Percentiles rank a stretch among this genome's conserved stretches.
Conservation (phyloP, 2,329 filamentous ascomycete genomes). For the Tolypocladium guangdongense region DNA sequence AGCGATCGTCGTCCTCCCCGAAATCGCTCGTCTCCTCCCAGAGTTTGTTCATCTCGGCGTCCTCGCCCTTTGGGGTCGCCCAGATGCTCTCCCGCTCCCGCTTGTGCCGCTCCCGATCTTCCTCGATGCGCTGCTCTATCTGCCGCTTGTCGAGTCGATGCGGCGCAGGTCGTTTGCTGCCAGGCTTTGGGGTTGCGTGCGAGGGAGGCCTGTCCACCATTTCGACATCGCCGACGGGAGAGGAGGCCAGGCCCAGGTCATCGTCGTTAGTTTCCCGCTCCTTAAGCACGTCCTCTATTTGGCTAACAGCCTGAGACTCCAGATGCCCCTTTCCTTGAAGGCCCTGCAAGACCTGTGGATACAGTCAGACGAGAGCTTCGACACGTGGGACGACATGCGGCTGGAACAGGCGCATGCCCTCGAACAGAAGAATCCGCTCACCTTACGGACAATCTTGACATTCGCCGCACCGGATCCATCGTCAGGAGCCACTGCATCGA, state of each 20-base stretch:
- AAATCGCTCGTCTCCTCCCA: conserved; percentile 84
- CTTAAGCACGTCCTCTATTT: conserved; percentile 76
- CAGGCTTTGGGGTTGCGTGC: conserved; percentile 26
- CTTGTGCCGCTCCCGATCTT: conserved; percentile 93
- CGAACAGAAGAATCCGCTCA: conserved; percentile 25
- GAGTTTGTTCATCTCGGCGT: conserved; percentile 64
- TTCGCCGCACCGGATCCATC: conserved; percentile 86
- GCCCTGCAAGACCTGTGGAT: conserved; percentile 50
- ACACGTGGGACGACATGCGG: not conserved
- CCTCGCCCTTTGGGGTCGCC: conserved; percentile 58
- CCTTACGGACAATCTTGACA: conserved; percentile 80
- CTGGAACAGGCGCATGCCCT: not conserved
- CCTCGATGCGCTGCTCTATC: conserved; percentile 92
- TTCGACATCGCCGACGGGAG: conserved; percentile 34
- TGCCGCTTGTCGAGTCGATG: conserved; percentile 66
- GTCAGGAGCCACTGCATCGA: conserved; percentile 82
- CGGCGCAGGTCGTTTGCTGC: conserved; percentile 16
- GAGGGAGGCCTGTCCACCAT: conserved; percentile 30
- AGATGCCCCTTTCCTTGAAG: conserved; percentile 64
- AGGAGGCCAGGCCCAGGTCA: conserved; percentile 42
- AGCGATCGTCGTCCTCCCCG: conserved; percentile 73
- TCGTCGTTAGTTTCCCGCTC: conserved; percentile 59
- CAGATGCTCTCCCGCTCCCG: conserved; percentile 84
- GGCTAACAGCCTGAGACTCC: conserved; percentile 58
- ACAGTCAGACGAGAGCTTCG: not conserved